These are phyloP conservation scores for Acacia acuminata DNA, from an alignment of 306 rosid genomes.

Conservation along the genomic window DNA sequence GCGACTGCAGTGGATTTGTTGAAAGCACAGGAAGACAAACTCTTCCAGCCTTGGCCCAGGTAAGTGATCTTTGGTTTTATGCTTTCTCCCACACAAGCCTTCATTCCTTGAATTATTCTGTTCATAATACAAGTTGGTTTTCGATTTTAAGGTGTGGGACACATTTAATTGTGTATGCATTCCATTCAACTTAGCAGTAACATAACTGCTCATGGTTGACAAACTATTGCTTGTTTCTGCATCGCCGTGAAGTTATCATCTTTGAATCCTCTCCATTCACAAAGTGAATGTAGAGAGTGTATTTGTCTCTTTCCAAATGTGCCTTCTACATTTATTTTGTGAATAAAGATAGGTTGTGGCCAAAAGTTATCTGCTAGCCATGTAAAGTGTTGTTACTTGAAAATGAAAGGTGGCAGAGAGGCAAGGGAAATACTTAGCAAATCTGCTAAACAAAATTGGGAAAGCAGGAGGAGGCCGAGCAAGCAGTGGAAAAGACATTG, in stretches of 20 bases:
- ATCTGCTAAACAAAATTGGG: slow-evolving; percentile 70
- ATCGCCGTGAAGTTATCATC: background rate
- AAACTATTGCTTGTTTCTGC: slow-evolving; percentile 4
- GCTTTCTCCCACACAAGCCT: background rate
- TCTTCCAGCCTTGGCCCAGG: slow-evolving; percentile 98
- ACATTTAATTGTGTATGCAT: slow-evolving; percentile 17
- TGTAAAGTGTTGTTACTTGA: slow-evolving; percentile 7
- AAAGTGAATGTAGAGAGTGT: background rate
- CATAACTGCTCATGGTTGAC: background rate
- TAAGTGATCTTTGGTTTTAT: slow-evolving; percentile 32
- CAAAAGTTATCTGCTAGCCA: slow-evolving; percentile 6
- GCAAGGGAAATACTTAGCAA: slow-evolving; percentile 81
- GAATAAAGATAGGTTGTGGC: background rate
- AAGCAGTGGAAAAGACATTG: slow-evolving; percentile 47
- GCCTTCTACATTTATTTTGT: background rate
- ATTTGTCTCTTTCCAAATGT: background rate
- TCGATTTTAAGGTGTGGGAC: background rate
- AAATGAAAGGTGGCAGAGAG: slow-evolving; percentile 89
- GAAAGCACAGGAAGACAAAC: slow-evolving; percentile 84
- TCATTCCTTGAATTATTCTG: slow-evolving; percentile 19
- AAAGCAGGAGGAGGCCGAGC: slow-evolving; percentile 75
- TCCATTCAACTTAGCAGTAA: slow-evolving; percentile 7
- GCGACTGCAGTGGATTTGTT: slow-evolving; percentile 93
- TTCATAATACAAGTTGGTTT: background rate
- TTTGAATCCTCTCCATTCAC: background rate